phyloP scores from a whole-genome alignment of 805 yeast genomes.

The Clavispora santaluciae region DNA sequence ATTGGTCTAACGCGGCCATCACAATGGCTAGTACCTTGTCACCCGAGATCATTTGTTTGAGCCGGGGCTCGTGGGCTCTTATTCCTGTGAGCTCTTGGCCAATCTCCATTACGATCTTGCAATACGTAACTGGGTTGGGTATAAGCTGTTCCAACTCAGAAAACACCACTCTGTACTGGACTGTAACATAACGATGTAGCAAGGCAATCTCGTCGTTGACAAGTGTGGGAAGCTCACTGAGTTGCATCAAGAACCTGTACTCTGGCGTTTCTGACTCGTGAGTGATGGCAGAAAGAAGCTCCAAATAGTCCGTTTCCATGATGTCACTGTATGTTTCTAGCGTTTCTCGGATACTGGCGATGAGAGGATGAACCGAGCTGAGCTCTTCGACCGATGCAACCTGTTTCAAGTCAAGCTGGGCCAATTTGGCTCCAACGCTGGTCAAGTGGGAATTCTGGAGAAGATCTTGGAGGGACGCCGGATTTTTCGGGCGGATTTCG shows the following conservation, averaged over 20 bases:
- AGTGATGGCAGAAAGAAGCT: constrained; percentile 25
- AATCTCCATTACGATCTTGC: constrained; percentile 45
- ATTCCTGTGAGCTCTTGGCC: constrained; percentile 42
- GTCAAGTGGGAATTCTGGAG: constrained; percentile 10
- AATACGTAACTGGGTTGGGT: constrained; percentile 58
- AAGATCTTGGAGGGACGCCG: constrained; percentile 11
- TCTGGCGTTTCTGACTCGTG: constrained; percentile 32
- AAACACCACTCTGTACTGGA: constrained; percentile 56
- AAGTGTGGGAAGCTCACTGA: constrained; percentile 52
- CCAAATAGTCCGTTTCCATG: constrained; percentile 26
- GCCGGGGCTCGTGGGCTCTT: constrained; percentile 25
- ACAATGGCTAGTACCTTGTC: constrained; percentile 69
- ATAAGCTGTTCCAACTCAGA: constrained; percentile 67
- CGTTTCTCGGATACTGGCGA: constrained; percentile 21
- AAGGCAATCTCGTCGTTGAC: constrained; percentile 50
- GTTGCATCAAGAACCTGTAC: constrained; percentile 45
- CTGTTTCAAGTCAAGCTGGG: constrained; percentile 17
- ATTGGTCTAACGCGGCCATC: constrained; percentile 61
- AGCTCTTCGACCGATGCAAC: constrained; percentile 17
- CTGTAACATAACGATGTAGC: constrained; percentile 45
- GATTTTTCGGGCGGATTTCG: neutral
- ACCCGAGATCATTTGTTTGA: constrained; percentile 44
- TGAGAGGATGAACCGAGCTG: constrained; percentile 20
- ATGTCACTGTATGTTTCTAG: constrained; percentile 18
- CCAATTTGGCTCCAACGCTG: constrained; percentile 14